These are phyloP conservation scores for Irineochytrium annulatum DNA, from an alignment of 192 early-diverging fungal genomes.

Conservation along the genomic window DNA sequence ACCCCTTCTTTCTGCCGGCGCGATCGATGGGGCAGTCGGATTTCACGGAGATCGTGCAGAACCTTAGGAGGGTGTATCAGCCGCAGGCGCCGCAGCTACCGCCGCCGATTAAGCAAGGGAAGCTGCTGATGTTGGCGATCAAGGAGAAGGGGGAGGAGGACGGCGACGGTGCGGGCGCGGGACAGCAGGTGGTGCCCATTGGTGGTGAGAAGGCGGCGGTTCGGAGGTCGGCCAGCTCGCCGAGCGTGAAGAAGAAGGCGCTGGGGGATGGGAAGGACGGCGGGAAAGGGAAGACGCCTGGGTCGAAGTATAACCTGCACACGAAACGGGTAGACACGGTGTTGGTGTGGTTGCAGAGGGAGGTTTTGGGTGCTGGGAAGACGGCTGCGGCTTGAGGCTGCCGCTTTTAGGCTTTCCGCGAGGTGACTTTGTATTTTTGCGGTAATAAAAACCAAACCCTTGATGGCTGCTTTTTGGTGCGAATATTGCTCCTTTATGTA, in stretches of 20 bases:
- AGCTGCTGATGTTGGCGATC: background rate
- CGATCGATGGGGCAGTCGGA: conserved; percentile 41
- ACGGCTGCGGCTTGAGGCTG: too few species aligned
- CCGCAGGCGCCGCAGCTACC: background rate
- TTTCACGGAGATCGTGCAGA: conserved; percentile 31
- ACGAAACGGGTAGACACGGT: too few species aligned
- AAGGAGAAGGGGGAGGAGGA: background rate
- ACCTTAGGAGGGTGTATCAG: conserved; percentile 12
- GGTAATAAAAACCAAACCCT: too few species aligned
- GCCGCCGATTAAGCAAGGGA: background rate
- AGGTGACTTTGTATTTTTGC: too few species aligned
- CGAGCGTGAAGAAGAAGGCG: background rate
- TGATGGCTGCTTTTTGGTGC: too few species aligned
- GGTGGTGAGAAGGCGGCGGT: background rate
- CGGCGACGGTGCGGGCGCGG: background rate
- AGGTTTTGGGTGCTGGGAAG: too few species aligned
- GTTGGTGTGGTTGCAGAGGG: too few species aligned
- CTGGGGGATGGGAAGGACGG: background rate
- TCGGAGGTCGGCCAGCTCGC: background rate
- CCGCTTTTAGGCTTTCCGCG: too few species aligned
- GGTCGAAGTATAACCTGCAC: too few species aligned
- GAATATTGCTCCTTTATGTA: too few species aligned
- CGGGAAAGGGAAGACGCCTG: background rate
- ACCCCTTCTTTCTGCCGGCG: conserved; percentile 38
- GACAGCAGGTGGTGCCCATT: background rate